These are phyloP conservation scores for Thamnidium elegans DNA, from an alignment of 192 early-diverging fungal species.

Conservation along the genomic window DNA sequence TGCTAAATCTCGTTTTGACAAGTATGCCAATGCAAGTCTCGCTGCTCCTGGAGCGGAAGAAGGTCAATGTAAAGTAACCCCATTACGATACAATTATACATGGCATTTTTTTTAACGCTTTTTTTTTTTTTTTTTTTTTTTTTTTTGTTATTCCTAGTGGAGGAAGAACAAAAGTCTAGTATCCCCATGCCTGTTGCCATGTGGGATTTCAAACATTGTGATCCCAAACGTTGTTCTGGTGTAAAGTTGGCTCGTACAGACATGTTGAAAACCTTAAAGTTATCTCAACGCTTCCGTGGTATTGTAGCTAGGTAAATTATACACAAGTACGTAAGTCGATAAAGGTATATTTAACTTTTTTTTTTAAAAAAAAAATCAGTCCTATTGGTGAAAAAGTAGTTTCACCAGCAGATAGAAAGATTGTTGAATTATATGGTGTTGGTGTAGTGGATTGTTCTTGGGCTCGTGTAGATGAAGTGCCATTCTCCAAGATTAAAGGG, in stretches of 20 bases:
- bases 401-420: conserved; percentile 77
- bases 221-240: conserved; percentile 96
- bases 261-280: conserved; percentile 74
- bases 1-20: neutral
- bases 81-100: no score
- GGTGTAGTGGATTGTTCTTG: conserved; percentile 98
- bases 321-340: neutral
- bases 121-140: neutral
- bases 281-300: conserved; percentile 86
- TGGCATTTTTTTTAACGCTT: no score
- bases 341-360: neutral
- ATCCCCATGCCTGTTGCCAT: conserved; percentile 73
- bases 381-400: conserved; percentile 87
- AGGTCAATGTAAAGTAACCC: neutral
- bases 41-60: conserved; percentile 7
- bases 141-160: neutral
- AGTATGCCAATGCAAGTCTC: conserved; percentile 14
- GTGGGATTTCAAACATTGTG: conserved; percentile 99
- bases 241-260: conserved; percentile 81
- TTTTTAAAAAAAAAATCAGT: no score
- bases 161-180: conserved; percentile 13
- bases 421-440: conserved; percentile 73
- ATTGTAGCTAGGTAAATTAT: conserved; percentile 71
- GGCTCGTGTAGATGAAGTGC: conserved; percentile 92
- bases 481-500: conserved; percentile 83